phyloP scores from a whole-genome alignment of 108 stramenopile genomes.

The Conticribra guillardii region DNA sequence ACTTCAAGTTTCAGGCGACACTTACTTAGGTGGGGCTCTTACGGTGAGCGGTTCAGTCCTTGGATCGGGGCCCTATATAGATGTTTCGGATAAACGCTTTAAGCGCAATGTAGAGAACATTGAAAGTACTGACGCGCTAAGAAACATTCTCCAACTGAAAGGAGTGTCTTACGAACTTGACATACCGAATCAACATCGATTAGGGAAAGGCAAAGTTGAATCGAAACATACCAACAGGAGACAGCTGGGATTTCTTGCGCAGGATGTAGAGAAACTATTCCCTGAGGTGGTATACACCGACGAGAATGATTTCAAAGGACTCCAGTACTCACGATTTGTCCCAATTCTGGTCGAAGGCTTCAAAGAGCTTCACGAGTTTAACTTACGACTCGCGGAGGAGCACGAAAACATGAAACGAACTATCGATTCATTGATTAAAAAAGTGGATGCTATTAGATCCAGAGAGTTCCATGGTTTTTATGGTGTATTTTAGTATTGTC shows the following conservation, averaged over 20 bases:
- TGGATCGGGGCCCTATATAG: constrained; percentile 69
- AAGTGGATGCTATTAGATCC: too few species aligned
- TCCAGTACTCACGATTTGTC: neutral
- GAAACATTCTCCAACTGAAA: constrained; percentile 33
- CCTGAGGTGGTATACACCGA: constrained; percentile 61
- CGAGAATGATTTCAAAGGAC: constrained; percentile 28
- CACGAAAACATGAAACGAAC: neutral
- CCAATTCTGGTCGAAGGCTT: constrained; percentile 19
- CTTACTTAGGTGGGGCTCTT: constrained; percentile 53
- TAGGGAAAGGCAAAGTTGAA: constrained; percentile 9
- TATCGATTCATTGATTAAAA: neutral
- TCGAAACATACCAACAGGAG: constrained; percentile 1
- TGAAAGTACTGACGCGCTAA: constrained; percentile 28
- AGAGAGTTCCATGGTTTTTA: too few species aligned
- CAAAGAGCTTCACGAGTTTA: constrained; percentile 46
- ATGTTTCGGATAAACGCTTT: constrained; percentile 56
- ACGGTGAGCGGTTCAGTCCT: constrained; percentile 60
- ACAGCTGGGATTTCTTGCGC: constrained; percentile 66
- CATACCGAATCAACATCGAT: constrained; percentile 11
- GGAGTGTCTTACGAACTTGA: constrained; percentile 56
- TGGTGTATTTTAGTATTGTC: too few species aligned
- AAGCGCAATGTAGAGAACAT: constrained; percentile 53
- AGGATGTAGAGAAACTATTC: constrained; percentile 54
- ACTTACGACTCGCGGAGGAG: constrained; percentile 17
- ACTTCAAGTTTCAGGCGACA: constrained; percentile 51